Evolutionary conservation across 805 yeast species (phyloP).

Genomic region (Sugiyamaella marilandica): DNA sequence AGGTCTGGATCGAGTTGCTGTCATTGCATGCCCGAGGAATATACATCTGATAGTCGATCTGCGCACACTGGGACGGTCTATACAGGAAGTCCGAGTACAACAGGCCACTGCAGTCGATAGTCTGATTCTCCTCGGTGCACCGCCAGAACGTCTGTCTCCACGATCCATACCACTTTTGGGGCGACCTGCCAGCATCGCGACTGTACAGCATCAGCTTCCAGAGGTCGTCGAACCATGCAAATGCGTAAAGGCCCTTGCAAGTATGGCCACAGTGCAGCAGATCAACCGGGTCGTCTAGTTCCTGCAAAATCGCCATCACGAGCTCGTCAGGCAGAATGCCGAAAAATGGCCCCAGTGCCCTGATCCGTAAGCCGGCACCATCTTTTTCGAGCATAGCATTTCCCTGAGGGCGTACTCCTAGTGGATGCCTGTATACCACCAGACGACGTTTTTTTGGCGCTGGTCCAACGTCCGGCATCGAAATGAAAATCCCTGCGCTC

Average conservation of each 20-base stretch:
- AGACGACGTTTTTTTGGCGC: constrained; percentile 30
- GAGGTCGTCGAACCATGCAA: constrained; percentile 66
- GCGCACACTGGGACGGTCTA: constrained; percentile 79
- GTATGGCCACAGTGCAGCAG: constrained; percentile 50
- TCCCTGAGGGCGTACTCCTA: constrained; percentile 73
- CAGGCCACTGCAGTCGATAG: constrained; percentile 27
- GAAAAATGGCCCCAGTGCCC: constrained; percentile 52
- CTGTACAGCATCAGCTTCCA: constrained; percentile 63
- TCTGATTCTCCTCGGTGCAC: constrained; percentile 8
- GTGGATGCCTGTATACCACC: constrained; percentile 47
- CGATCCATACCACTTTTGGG: constrained; percentile 62
- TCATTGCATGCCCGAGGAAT: constrained; percentile 36
- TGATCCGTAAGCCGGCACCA: constrained; percentile 18
- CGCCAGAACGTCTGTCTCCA: constrained; percentile 64
- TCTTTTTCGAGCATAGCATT: constrained; percentile 41
- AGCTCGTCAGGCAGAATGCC: constrained; percentile 58
- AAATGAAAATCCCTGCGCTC: neutral
- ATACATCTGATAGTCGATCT: constrained; percentile 51
- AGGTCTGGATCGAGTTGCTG: constrained; percentile 48
- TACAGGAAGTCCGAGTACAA: constrained; percentile 76
- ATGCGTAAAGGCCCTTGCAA: constrained; percentile 69
- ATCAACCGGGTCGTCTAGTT: constrained; percentile 44
- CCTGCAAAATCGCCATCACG: constrained; percentile 48
- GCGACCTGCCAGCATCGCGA: constrained; percentile 28
- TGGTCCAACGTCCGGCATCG: neutral